Evolutionary conservation across 2,329 filamentous ascomycete genomes (phyloP), one percentile per base, ranked within the genome.

Genomic region (Alternaria panax): DNA sequence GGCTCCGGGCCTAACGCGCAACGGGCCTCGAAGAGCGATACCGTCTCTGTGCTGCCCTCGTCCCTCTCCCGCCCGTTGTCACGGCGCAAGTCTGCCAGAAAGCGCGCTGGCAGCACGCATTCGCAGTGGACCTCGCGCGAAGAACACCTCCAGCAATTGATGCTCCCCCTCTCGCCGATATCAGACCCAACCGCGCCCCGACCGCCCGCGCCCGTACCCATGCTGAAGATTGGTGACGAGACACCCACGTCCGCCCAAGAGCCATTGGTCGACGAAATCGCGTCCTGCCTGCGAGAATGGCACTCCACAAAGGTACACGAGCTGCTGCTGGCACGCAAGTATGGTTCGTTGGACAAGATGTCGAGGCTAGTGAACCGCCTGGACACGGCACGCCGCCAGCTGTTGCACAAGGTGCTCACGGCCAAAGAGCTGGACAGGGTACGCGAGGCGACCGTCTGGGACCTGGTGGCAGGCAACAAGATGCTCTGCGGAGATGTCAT

Each of bases 181-280:
- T 80, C 78, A 20, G 87, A 93, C 69, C 88, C 89, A 2, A 84
- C 87, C 73, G 86, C 83, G 24, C 88, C 89, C 11, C 92, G 92
- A 69, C 95, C 94, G 28, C 87, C 92, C 11, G 96, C 96, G 11
- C 95, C 95, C 0, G 93, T 99, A 8, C 95, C 95, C 5, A 95
- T 98, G 91, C 85, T 99, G 53, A 97, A 97, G 78, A 94, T 99
- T 75, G 95, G 95, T 59, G 95, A 99, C 74, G 95, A 99, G 81
- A 97, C 93, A 2, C 92, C 93, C 1, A 96, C 92, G 0, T 97
- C 93, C 6, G 84, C 87, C 16, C 89, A 91, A 8, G 96, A 99
- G 76, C 95, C 95, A 2, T 80, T 99, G 62, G 93, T 99, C 24
- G 95, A 99, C 79, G 95, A 99, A 78, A 98, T 99, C 70, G 93